Evolutionary conservation across 75 land plant genomes (phyloP), one percentile per base, ranked within the genome.

Genomic region (Ceratopteris richardii): DNA sequence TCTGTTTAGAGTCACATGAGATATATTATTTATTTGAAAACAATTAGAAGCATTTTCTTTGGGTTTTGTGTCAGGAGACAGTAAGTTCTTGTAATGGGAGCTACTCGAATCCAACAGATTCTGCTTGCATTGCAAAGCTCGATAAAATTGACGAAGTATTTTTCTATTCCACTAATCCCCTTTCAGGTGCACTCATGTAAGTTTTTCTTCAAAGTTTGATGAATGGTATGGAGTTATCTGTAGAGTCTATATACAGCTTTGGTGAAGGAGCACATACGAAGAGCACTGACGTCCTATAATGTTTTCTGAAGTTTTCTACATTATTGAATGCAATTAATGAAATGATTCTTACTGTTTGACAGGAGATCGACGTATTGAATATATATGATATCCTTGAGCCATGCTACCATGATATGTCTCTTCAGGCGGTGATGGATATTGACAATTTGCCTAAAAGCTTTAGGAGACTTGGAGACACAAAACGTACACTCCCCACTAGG

Each of bases 301-400:
- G n/a, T n/a, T n/a, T n/a, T n/a, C n/a, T n/a, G n/a, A n/a, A n/a
- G n/a, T n/a, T n/a, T n/a, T n/a, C n/a, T n/a, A n/a, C n/a, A n/a
- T n/a, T n/a, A n/a, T n/a, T n/a, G n/a, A n/a, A n/a, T n/a, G n/a
- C n/a, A n/a, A n/a, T n/a, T n/a, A n/a, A n/a, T n/a, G n/a, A n/a
- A n/a, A n/a, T n/a, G n/a, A n/a, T n/a, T n/a, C n/a, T n/a, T n/a
- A n/a, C n/a, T n/a, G n/a, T n/a, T 44, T 33, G 50, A 27, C 82
- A 87, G 93, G 85, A 67, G 1, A 24, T 87, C 21, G 14, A 39
- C 9, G 61, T 51, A 12, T 37, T 90, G 36, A 90, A 90, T 52
- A 70, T 80, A 19, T 87, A 90, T 62, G 72, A 90, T 61, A 83
- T 84, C 29, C 84, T 90, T 23, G 92, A 90, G 61, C 92, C 96